Percentiles rank a stretch among this genome's conserved stretches.
phyloP scores from a whole-genome alignment of 306 rosid genomes.

The Rubus idaeus region DNA sequence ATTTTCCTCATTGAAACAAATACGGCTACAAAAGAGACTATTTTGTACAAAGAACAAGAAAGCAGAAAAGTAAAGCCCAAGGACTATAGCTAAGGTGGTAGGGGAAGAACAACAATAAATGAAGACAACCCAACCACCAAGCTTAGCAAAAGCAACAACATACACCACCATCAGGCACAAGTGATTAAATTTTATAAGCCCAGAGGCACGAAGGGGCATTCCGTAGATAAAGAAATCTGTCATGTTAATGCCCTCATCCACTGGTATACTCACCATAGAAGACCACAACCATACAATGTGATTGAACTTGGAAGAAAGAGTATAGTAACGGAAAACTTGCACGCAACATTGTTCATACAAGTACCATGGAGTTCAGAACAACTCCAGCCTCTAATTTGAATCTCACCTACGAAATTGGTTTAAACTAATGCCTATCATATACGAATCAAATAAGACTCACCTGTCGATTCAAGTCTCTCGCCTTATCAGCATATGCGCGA shows the following conservation, averaged over 20 bases:
- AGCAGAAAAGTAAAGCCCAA: neutral
- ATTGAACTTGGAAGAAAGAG: neutral
- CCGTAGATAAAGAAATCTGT: neutral
- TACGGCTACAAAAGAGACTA: neutral
- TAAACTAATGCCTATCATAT: neutral
- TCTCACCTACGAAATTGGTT: neutral
- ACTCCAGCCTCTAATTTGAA: neutral
- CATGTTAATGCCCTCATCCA: neutral
- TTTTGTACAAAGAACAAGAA: neutral
- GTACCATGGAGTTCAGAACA: neutral
- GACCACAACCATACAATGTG: neutral
- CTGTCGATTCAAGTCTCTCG: conserved; percentile 90
- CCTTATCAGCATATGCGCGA: conserved; percentile 90
- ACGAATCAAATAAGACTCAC: conserved; percentile 49
- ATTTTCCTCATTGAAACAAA: neutral
- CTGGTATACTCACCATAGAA: neutral
- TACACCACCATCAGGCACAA: neutral
- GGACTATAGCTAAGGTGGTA: neutral
- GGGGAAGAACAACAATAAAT: too few species aligned
- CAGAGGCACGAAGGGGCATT: neutral
- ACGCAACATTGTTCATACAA: neutral
- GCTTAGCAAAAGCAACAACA: conserved; percentile 15
- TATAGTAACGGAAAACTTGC: neutral
- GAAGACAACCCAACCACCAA: conserved; percentile 7
- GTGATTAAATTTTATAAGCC: neutral